Evolutionary conservation across 2,329 filamentous ascomycete genomes (phyloP).

Genomic region (Albifimbria verrucaria): DNA sequence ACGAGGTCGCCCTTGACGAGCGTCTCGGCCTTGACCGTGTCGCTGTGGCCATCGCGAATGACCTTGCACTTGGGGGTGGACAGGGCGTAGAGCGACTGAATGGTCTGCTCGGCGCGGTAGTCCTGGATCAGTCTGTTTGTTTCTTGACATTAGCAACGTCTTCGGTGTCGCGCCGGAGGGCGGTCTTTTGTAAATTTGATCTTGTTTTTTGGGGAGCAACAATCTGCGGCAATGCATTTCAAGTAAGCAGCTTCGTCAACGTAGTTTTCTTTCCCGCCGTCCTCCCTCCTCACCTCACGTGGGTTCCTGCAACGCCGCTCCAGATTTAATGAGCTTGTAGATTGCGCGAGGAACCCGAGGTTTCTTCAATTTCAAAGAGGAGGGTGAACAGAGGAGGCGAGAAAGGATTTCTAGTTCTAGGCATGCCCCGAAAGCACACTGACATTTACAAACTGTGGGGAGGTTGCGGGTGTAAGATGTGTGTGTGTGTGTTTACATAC

Average conservation of each 20-base stretch:
- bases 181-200: too few relatives aligned
- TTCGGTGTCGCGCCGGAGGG: conserved; percentile 4
- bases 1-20: conserved; percentile 67
- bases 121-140: conserved; percentile 52
- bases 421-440: neutral
- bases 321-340: neutral
- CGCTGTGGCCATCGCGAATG: conserved; percentile 48
- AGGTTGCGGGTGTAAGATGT: neutral
- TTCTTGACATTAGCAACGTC: conserved; percentile 20
- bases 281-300: neutral
- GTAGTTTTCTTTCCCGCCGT: neutral
- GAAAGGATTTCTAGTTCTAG: neutral
- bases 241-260: neutral
- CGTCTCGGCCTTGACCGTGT: conserved; percentile 50
- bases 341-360: neutral
- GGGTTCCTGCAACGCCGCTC: neutral
- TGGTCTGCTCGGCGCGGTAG: conserved; percentile 59
- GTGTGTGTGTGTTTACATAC: conserved; percentile 33
- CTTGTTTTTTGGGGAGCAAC: too few relatives aligned
- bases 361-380: neutral
- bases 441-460: too few relatives aligned
- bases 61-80: conserved; percentile 59
- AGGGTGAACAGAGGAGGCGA: conserved; percentile 9
- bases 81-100: conserved; percentile 56
- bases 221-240: too few relatives aligned